Evolutionary conservation across 2,329 filamentous ascomycete genomes (phyloP).

Genomic region (Fusarium proliferatum): DNA sequence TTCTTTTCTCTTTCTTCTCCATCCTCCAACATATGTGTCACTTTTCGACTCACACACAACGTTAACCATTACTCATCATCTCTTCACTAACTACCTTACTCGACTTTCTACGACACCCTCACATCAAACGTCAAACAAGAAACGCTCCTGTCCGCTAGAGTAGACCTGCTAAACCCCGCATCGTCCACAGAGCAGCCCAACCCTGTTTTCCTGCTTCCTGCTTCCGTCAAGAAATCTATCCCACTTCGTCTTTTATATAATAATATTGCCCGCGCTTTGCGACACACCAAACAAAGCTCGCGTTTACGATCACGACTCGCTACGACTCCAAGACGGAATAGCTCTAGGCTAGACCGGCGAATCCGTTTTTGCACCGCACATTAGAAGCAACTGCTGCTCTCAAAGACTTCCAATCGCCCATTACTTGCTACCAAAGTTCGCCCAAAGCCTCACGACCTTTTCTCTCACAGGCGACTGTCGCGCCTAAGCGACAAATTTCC

Average conservation of each 20-base stretch:
- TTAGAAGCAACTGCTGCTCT: not conserved
- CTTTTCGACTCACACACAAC: conserved; percentile 11
- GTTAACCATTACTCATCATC: conserved; percentile 7
- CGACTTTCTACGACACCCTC: conserved; percentile 33
- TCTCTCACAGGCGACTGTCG: conserved; percentile 39
- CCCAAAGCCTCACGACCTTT: conserved; percentile 8
- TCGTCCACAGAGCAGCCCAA: conserved; percentile 23
- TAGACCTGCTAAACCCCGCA: conserved; percentile 43
- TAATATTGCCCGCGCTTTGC: conserved; percentile 34
- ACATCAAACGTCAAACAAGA: conserved; percentile 23
- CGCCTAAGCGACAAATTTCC: conserved; percentile 39
- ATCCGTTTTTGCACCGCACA: conserved; percentile 1
- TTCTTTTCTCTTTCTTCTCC: conserved; percentile 1
- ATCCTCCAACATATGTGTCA: conserved; percentile 4
- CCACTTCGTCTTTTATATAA: conserved; percentile 8
- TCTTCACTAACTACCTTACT: conserved; percentile 7
- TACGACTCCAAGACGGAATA: conserved; percentile 28
- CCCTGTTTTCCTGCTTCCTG: conserved; percentile 28
- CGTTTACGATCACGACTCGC: conserved; percentile 35
- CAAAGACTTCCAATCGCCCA: conserved; percentile 4
- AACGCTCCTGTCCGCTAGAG: conserved; percentile 32
- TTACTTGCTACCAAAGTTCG: conserved; percentile 8
- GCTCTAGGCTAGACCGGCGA: conserved; percentile 13
- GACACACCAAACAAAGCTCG: conserved; percentile 13
- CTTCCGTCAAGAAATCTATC: conserved; percentile 6